Conservation (phyloP, 305 asterid genomes). For the Ilex paraguariensis region DNA sequence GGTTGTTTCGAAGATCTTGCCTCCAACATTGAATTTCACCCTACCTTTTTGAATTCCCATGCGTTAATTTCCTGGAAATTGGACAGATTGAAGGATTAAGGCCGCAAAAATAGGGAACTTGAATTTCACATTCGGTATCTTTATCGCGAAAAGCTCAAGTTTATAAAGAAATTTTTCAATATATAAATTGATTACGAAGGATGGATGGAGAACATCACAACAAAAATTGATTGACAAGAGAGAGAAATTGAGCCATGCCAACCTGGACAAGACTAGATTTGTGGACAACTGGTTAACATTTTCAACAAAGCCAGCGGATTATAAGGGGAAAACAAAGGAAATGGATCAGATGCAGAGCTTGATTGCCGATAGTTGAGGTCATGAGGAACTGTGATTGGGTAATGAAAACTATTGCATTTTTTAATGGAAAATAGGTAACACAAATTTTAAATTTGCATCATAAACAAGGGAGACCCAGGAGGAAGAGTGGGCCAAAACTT, state of each 20-base stretch:
- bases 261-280: conserved; percentile 11
- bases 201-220: too few relatives aligned
- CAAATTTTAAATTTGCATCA: too few relatives aligned
- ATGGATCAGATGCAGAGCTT: conserved; percentile 10
- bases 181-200: conserved; percentile 2
- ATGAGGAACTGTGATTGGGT: conserved; percentile 15
- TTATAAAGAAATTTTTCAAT: conserved; percentile 15
- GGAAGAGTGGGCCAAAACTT: too few relatives aligned
- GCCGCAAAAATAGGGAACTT: too few relatives aligned
- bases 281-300: too few relatives aligned
- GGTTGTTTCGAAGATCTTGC: conserved; percentile 70
- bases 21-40: conserved; percentile 77
- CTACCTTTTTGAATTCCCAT: conserved; percentile 87
- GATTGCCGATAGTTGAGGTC: not conserved
- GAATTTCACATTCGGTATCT: too few relatives aligned
- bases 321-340: not conserved
- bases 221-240: too few relatives aligned
- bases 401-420: conserved; percentile 7
- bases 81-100: not conserved
- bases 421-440: too few relatives aligned
- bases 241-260: conserved; percentile 19
- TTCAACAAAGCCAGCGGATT: not conserved
- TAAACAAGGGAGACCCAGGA: too few relatives aligned
- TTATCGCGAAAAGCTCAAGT: not conserved
- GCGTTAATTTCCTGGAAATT: not conserved